Evolutionary conservation across 306 rosid species (phyloP).

Genomic region (Urtica urens): DNA sequence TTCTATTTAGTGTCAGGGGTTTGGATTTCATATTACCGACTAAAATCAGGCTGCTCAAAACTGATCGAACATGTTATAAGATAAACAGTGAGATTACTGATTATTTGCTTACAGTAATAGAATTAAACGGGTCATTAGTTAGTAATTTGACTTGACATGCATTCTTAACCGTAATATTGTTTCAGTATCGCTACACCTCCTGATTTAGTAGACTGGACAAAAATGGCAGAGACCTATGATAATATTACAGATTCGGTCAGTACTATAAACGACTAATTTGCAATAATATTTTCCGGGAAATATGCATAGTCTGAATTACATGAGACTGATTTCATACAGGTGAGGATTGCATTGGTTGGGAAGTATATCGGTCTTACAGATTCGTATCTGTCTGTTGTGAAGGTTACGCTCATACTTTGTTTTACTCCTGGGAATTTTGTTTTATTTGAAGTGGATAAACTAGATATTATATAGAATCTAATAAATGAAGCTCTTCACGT

Average conservation of each 20-base stretch:
- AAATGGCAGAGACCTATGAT: slow-evolving; percentile 86
- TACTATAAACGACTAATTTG: slow-evolving; percentile 14
- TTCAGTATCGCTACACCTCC: slow-evolving; percentile 64
- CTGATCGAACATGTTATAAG: slow-evolving; percentile 6
- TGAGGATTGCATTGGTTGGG: slow-evolving; percentile 96
- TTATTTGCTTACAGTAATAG: no score
- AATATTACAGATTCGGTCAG: slow-evolving; percentile 72
- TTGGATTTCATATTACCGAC: not conserved
- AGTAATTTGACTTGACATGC: no score
- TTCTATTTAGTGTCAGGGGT: slow-evolving; percentile 1
- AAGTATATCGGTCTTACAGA: slow-evolving; percentile 90
- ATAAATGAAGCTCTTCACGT: not conserved
- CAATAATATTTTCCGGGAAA: slow-evolving; percentile 10
- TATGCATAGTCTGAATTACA: not conserved
- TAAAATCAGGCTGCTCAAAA: slow-evolving; percentile 7
- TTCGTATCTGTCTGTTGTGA: slow-evolving; percentile 94
- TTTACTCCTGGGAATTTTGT: no score
- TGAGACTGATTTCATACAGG: slow-evolving; percentile 40
- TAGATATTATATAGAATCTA: not conserved
- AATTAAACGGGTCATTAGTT: no score
- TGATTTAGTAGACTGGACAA: slow-evolving; percentile 75
- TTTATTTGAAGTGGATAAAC: not conserved
- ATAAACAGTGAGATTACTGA: no score
- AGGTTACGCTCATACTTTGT: slow-evolving; percentile 53
- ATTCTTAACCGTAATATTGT: no score